A percentile compares a stretch with the other conserved stretches of the same genome.
Conservation (phyloP, 495 filamentous ascomycete species). For the Aspergillus cristatus region DNA sequence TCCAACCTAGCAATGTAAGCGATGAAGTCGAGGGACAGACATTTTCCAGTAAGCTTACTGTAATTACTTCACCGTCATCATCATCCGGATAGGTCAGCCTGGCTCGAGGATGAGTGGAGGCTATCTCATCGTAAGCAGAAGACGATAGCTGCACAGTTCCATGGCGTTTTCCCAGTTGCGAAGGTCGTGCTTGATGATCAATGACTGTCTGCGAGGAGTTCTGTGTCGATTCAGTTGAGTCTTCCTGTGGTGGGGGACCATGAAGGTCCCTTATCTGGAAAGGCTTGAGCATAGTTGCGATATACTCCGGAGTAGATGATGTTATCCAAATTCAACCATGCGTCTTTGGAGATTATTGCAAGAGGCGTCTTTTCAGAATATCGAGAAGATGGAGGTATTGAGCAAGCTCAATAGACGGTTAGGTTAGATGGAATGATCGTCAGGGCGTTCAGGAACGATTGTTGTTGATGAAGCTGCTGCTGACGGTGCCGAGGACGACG, state of each 20-base stretch:
- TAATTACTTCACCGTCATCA: constrained; percentile 46
- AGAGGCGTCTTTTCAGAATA: no score
- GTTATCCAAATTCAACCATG: no score
- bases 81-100: constrained; percentile 45
- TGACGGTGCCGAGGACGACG: no score
- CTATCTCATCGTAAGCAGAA: constrained; percentile 41
- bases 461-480: no score
- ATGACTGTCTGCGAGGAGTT: background rate
- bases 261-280: constrained; percentile 36
- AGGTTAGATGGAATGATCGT: no score
- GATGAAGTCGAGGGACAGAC: constrained; percentile 5
- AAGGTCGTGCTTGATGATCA: background rate
- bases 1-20: constrained; percentile 28
- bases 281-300: constrained; percentile 29
- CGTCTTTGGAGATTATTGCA: no score
- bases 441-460: no score
- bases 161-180: constrained; percentile 1
- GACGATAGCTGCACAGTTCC: constrained; percentile 32
- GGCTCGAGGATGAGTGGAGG: constrained; percentile 38
- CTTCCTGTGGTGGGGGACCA: constrained; percentile 8
- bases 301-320: background rate
- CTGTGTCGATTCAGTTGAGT: constrained; percentile 2
- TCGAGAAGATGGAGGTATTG: no score
- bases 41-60: constrained; percentile 23
- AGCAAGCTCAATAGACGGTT: no score